Evolutionary conservation across 1,139 yeast genomes (phyloP).

Genomic region (Saccharomyces hybrid): DNA sequence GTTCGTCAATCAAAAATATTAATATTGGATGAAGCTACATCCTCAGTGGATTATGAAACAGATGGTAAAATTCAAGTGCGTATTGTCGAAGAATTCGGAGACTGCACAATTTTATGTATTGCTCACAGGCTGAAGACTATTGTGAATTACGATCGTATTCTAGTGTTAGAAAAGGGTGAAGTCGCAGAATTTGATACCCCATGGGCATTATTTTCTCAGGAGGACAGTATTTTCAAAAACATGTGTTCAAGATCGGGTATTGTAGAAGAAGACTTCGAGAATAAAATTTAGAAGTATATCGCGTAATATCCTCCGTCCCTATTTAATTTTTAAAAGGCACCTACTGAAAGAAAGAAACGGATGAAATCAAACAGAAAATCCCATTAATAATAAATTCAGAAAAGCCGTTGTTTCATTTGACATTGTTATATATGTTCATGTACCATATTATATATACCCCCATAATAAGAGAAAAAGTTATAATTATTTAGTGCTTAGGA

Average conservation of each 20-base stretch:
- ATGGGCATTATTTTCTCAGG: conserved; percentile 36
- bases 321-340: background rate
- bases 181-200: conserved; percentile 56
- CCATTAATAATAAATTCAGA: background rate
- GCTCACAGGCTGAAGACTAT: conserved; percentile 73
- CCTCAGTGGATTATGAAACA: conserved; percentile 73
- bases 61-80: conserved; percentile 64
- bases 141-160: conserved; percentile 52
- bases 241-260: conserved; percentile 58
- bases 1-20: conserved; percentile 61
- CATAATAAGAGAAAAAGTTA: too few species aligned
- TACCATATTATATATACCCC: background rate
- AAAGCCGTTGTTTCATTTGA: background rate
- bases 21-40: conserved; percentile 76
- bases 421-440: background rate
- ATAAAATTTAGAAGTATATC: background rate
- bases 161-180: conserved; percentile 60
- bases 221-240: conserved; percentile 44
- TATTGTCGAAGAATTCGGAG: conserved; percentile 50
- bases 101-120: conserved; percentile 68
- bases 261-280: conserved; percentile 33
- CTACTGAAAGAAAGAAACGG: background rate
- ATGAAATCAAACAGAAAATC: background rate
- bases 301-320: background rate
- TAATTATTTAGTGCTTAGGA: too few species aligned